Evolutionary conservation across 305 asterid species (phyloP), one percentile per base, ranked within the genome.

Genomic region (Plantago rigida): DNA sequence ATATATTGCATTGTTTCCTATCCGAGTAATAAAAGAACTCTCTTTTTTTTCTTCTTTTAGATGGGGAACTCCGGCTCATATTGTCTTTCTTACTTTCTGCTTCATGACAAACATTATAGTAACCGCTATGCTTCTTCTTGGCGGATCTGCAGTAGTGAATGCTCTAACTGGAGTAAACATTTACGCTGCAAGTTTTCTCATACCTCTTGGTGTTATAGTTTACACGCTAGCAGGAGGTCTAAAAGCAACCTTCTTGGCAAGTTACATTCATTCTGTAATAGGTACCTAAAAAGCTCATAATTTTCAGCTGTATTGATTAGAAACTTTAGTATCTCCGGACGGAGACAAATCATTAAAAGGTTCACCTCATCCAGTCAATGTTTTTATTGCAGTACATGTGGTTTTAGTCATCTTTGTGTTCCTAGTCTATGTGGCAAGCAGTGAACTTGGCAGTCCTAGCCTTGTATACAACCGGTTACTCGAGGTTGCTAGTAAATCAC

Each of bases 71-170:
- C 74, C 83, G 4, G 93, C 97, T 66, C 97, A 89, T 70, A 61
- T 87, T 4, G 90, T 87, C 47, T 89, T 87, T 72, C 84, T 89
- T 34, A 75, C 76, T 2, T 87, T 89, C 80, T 89, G 97, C 81
- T 85, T 89, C 81, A 56, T 83, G 86, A 89, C 95, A 6, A 87
- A 89, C 71, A 83, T 85, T 24, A 89, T 83, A 12, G 97, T 89
- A 5, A 89, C 95, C 3, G 97, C 95, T 57, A 89, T 89, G 97
- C 84, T 89, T 58, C 92, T 89, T 47, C 97, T 89, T 6, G 95
- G 97, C 17, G 97, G 97, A 46, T 89, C 97, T 2, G 94, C 94
- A 3, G 94, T 89, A 0, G 95, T 87, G 67, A 89, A 74, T 71
- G 97, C 95, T 24, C 90, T 89, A 39, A 87, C 97, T 0, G 90